phyloP scores from a whole-genome alignment of 192 early-diverging fungal species.

The Helicostylum pulchrum region DNA sequence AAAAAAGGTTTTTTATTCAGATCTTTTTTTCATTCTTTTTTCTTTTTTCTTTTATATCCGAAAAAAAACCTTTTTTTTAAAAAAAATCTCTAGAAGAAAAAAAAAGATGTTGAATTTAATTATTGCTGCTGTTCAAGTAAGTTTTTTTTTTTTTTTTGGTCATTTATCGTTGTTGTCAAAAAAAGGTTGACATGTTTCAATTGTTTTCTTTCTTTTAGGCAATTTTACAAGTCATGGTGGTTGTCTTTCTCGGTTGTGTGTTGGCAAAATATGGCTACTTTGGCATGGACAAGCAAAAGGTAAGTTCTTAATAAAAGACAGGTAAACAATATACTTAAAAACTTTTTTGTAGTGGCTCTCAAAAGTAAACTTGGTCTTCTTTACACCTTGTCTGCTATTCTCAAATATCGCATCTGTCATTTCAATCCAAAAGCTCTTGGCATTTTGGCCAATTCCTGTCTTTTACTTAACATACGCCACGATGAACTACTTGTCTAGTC shows the following conservation, averaged over 20 bases:
- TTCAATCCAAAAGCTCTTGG: conserved; percentile 56
- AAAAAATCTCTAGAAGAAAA: not conserved
- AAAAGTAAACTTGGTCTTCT: conserved; percentile 64
- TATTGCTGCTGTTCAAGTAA: conserved; percentile 32
- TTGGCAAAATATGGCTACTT: conserved; percentile 32
- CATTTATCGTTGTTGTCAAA: not conserved
- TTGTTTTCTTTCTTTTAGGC: conserved; percentile 5
- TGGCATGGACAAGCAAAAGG: conserved; percentile 32
- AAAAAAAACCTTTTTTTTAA: not conserved
- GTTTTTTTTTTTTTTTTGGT: not conserved
- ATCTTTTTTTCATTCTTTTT: not conserved
- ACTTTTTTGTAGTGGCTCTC: too few relatives aligned
- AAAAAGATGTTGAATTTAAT: conserved; percentile 27
- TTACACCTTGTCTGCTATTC: conserved; percentile 74
- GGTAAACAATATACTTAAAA: too few relatives aligned
- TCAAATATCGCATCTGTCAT: conserved; percentile 70
- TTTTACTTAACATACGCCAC: conserved; percentile 41
- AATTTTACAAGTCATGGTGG: conserved; percentile 35
- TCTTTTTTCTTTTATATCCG: not conserved
- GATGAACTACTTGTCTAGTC: conserved; percentile 35
- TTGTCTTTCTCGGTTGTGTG: conserved; percentile 32
- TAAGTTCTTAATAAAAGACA: too few relatives aligned
- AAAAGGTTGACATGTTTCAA: too few relatives aligned
- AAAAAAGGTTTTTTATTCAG: not conserved
- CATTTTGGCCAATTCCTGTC: conserved; percentile 71